phyloP scores from a whole-genome alignment of 352 stramenopile species.

The Pythium utonaiense region DNA sequence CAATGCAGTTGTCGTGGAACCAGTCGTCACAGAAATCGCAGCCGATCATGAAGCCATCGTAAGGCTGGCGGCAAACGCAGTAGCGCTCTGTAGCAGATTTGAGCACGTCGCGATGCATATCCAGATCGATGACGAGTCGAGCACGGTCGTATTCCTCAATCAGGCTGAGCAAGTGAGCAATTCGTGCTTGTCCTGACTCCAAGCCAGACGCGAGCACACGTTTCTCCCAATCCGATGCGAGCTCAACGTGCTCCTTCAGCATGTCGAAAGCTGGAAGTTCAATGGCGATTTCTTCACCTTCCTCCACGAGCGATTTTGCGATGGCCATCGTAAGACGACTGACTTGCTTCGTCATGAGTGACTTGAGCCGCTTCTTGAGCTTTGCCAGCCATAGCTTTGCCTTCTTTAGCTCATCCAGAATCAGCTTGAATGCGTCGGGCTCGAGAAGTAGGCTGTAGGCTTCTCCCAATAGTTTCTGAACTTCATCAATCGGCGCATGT shows the following conservation, averaged over 20 bases:
- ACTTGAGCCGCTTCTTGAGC: slow-evolving; percentile 77
- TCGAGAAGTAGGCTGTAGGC: slow-evolving; percentile 61
- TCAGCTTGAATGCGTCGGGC: slow-evolving; percentile 67
- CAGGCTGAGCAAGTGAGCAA: slow-evolving; percentile 60
- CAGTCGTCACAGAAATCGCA: slow-evolving; percentile 88
- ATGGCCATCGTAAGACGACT: slow-evolving; percentile 56
- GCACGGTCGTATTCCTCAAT: slow-evolving; percentile 81
- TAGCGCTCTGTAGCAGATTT: slow-evolving; percentile 91
- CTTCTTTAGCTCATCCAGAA: slow-evolving; percentile 81
- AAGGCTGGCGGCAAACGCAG: slow-evolving; percentile 89
- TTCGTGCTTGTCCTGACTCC: slow-evolving; percentile 72
- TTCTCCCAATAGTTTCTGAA: slow-evolving; percentile 56
- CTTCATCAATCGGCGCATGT: slow-evolving; percentile 45
- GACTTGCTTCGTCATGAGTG: slow-evolving; percentile 66
- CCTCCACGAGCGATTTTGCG: slow-evolving; percentile 68
- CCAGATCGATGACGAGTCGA: slow-evolving; percentile 75
- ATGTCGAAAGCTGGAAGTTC: slow-evolving; percentile 70
- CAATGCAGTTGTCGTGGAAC: slow-evolving; percentile 89
- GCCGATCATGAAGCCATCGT: slow-evolving; percentile 88
- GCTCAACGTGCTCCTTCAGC: slow-evolving; percentile 76
- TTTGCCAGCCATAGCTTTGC: slow-evolving; percentile 80
- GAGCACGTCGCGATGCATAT: slow-evolving; percentile 87
- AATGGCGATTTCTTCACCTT: slow-evolving; percentile 76
- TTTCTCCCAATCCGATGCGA: slow-evolving; percentile 77
- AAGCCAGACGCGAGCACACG: slow-evolving; percentile 72